Conservation (phyloP, 164 flowering plant genomes). For the Vitis rotundifolia region DNA sequence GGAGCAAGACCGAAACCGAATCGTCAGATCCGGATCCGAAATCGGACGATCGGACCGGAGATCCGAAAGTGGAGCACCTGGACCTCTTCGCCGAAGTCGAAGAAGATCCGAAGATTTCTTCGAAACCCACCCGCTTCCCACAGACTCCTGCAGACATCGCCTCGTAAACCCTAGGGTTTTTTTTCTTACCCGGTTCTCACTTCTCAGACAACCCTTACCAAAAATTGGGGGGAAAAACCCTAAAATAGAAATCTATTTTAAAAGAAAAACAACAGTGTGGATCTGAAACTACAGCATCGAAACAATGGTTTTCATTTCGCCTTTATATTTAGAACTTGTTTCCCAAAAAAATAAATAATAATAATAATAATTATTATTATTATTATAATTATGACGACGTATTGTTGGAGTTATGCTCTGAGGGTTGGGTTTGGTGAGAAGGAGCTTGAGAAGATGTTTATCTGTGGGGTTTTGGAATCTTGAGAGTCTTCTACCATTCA, state of each 20-base stretch:
- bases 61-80: slow-evolving; percentile 25
- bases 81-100: slow-evolving; percentile 26
- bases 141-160: slow-evolving; percentile 38
- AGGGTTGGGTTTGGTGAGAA: neutral
- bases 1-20: slow-evolving; percentile 15
- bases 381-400: neutral
- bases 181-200: too few relatives aligned
- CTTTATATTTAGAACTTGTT: too few relatives aligned
- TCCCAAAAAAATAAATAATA: neutral
- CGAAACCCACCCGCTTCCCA: slow-evolving; percentile 36
- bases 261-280: too few relatives aligned
- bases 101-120: slow-evolving; percentile 28
- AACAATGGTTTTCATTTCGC: too few relatives aligned
- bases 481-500: slow-evolving; percentile 11
- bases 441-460: neutral
- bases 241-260: too few relatives aligned
- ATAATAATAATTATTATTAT: too few relatives aligned
- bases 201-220: too few relatives aligned
- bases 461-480: slow-evolving; percentile 7
- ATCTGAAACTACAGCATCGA: too few relatives aligned
- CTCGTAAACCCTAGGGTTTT: slow-evolving; percentile 14
- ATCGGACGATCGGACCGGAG: slow-evolving; percentile 15
- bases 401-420: neutral
- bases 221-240: too few relatives aligned
- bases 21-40: slow-evolving; percentile 25